phyloP scores from a whole-genome alignment of 2,329 filamentous ascomycete species.

The Talaromyces funiculosus region DNA sequence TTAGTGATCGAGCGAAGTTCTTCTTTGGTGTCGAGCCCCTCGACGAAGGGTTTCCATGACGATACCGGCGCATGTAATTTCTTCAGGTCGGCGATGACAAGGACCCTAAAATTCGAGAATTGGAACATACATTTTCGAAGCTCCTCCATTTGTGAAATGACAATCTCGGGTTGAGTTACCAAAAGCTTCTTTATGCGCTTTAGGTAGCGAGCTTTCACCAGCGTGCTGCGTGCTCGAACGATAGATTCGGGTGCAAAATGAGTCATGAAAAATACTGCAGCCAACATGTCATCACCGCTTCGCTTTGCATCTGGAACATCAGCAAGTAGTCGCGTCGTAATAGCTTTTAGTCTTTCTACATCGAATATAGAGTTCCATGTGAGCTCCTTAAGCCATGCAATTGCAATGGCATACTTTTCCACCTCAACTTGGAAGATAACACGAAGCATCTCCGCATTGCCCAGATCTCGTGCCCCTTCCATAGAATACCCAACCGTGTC shows the following conservation, averaged over 20 bases:
- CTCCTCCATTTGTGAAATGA: conserved; percentile 71
- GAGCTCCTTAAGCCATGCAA: conserved; percentile 78
- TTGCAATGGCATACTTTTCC: conserved; percentile 75
- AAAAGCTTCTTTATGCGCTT: conserved; percentile 79
- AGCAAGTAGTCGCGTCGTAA: conserved; percentile 74
- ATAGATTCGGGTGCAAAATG: conserved; percentile 74
- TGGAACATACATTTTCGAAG: conserved; percentile 72
- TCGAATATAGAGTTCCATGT: conserved; percentile 90
- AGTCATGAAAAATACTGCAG: conserved; percentile 64
- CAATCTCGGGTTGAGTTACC: conserved; percentile 65
- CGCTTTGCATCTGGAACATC: conserved; percentile 92
- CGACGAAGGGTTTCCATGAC: conserved; percentile 65
- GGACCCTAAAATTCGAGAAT: conserved; percentile 76
- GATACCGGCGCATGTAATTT: conserved; percentile 70
- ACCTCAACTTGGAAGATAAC: conserved; percentile 82
- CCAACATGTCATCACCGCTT: conserved; percentile 62
- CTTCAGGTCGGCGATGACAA: conserved; percentile 74
- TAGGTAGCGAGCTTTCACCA: conserved; percentile 83
- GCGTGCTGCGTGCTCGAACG: conserved; percentile 68
- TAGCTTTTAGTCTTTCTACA: conserved; percentile 56
- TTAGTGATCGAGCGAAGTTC: conserved; percentile 66
- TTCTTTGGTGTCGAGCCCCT: conserved; percentile 47
- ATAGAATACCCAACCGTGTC: conserved; percentile 84
- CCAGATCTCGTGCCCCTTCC: conserved; percentile 60
- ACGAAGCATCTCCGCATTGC: conserved; percentile 74